Conservation (phyloP, 1,284 basidiomycete genomes). For the Trametes versicolor region DNA sequence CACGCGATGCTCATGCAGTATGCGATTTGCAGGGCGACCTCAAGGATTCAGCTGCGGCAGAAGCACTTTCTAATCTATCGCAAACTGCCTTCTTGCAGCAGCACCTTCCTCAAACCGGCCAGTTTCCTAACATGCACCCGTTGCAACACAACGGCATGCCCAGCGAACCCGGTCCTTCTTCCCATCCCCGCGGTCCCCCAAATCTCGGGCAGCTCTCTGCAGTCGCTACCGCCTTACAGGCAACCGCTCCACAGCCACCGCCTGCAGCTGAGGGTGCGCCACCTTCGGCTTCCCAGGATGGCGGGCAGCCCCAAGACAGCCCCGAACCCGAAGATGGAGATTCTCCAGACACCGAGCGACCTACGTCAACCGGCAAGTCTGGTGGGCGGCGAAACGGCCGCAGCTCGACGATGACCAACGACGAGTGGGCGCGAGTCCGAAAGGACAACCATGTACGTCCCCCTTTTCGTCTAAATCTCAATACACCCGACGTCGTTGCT, state of each 20-base stretch:
- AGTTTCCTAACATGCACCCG: constrained; percentile 28
- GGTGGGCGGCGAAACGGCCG: constrained; percentile 48
- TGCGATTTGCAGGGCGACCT: constrained; percentile 48
- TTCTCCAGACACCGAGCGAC: constrained; percentile 30
- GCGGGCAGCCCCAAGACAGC: constrained; percentile 5
- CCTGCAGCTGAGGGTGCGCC: constrained; percentile 10
- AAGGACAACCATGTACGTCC: constrained; percentile 85
- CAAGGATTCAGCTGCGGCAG: constrained; percentile 71
- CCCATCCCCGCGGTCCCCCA: constrained; percentile 76
- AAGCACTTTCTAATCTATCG: constrained; percentile 68
- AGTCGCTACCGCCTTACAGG: constrained; percentile 49
- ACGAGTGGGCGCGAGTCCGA: constrained; percentile 84
- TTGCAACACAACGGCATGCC: constrained; percentile 43
- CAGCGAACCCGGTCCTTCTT: constrained; percentile 76
- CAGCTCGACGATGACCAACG: constrained; percentile 53
- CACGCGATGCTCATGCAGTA: not conserved
- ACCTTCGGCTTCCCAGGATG: constrained; percentile 17
- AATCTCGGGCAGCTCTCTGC: constrained; percentile 67
- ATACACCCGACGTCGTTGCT: constrained; percentile 13
- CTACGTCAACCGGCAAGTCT: constrained; percentile 19
- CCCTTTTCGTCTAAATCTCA: not conserved
- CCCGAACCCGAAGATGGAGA: constrained; percentile 20
- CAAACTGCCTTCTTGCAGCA: constrained; percentile 49
- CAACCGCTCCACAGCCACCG: constrained; percentile 18
- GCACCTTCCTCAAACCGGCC: constrained; percentile 31